Base-by-base conservation (phyloP, 106 monocot species). In the Alisma plantagoaquatica region DNA sequence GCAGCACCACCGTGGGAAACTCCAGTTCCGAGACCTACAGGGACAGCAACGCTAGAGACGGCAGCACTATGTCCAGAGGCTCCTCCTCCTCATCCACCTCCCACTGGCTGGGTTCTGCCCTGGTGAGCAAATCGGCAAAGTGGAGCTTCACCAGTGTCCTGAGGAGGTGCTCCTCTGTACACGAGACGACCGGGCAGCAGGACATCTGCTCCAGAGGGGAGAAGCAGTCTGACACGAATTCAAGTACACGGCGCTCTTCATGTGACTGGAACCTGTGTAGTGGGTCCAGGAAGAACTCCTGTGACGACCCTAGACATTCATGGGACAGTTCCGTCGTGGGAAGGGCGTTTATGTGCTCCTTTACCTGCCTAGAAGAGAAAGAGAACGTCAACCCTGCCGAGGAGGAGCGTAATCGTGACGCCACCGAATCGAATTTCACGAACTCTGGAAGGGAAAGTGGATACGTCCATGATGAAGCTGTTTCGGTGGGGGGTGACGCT, bases 251-350 rank as follows among this genome's bases (percentile, higher is more conserved):
- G n/a, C n/a, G n/a, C 27, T 58, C 65, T 67, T 75, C 91, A 11
- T 61, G 63, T 59, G 77, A 92, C 33, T 75, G 59, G 73, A 75
- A 51, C 50, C 49, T 42, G 16, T 59, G 30, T 43, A 58, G 59
- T 18, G 66, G 77, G 54, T 64, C 60, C 2, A 57, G 17, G 35
- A 78, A 51, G 54, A 31, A 18, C 23, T 58, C 67, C 0, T 73
- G 68, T 67, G 76, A 83, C 4, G 74, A 69, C 8, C 77, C 83
- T 4, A 72, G 87, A 18, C 94, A 81, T 41, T 94, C 94, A 8
- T 94, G 87, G 87, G 94, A 94, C 51, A 87, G 87, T 56, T 80
- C 83, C 20, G 35, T 84, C 46, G 60, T 83, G 71, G 61, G 73
- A 47, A 93, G 56, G 62, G 80, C 87, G 6, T 52, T 83, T 3